Base-by-base conservation (phyloP, 2,329 filamentous ascomycete genomes). In the Simplicillium sp. region DNA sequence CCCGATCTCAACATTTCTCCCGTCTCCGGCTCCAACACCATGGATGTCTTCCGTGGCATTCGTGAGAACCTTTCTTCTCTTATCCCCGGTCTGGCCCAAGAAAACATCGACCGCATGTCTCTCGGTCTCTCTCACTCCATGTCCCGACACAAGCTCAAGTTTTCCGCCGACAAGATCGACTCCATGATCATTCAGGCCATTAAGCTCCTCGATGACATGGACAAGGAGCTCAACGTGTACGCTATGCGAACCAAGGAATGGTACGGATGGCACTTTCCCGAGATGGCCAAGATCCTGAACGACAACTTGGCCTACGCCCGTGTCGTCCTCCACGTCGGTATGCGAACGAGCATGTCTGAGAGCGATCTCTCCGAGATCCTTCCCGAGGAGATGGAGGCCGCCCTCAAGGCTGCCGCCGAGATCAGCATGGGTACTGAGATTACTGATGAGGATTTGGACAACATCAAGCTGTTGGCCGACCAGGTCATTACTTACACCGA, bases 181-280 rank as follows among this genome's bases (percentile, higher is more conserved):
- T 92, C 92, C 39, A 98, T 98, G 92, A 95, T 98, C 58, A 89
- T 98, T 44, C 92, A 98, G 68, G 89, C 89, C 43, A 92, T 98
- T 59, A 83, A 84, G 49, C 78, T 96, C 39, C 75, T 98, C 36
- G 92, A 98, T 60, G 92, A 98, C 50, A 71, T 98, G 46, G 92
- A 98, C 71, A 98, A 98, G 75, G 92, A 98, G 67, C 73, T 98
- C 49, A 98, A 98, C 72, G 92, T 87, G 54, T 97, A 96, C 60
- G 90, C 92, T 49, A 98, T 98, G 92, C 78, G 92, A 63, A 88
- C 96, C 47, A 97, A 97, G 80, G 92, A 98, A 66, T 98, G 92
- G 92, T 98, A 98, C 61, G 92, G 92, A 56, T 98, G 92, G 92
- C 92, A 97, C 67, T 98, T 97, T 72, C 92, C 92, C 33, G 92